Evolutionary conservation across 768 basidiomycete species (phyloP).

Genomic region (Rhizopogon salebrosus): DNA sequence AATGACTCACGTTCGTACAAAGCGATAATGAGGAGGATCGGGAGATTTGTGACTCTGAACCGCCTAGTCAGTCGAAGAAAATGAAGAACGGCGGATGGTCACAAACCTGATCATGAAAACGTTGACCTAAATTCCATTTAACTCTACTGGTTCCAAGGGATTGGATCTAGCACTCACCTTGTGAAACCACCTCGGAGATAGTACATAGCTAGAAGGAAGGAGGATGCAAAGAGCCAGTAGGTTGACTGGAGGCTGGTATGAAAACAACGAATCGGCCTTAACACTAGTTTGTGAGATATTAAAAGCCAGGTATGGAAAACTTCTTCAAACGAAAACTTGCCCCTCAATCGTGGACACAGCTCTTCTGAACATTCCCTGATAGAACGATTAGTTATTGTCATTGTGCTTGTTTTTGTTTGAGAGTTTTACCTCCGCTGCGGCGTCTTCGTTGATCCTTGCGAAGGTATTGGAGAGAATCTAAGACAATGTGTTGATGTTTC

Average conservation of each 20-base stretch:
- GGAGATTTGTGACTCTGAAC: slow-evolving; percentile 73
- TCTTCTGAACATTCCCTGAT: slow-evolving; percentile 88
- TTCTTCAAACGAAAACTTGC: slow-evolving; percentile 32
- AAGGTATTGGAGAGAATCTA: slow-evolving; percentile 96
- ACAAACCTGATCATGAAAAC: slow-evolving; percentile 79
- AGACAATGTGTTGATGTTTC: slow-evolving; percentile 11
- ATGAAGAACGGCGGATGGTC: background rate
- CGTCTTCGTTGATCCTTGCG: slow-evolving; percentile 88
- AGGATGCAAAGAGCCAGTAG: slow-evolving; percentile 81
- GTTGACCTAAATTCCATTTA: slow-evolving; percentile 53
- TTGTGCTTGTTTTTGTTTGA: background rate
- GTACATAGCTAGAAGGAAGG: slow-evolving; percentile 78
- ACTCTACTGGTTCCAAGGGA: slow-evolving; percentile 6
- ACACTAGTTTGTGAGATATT: slow-evolving; percentile 41
- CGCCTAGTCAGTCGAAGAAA: background rate
- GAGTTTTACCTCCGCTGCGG: slow-evolving; percentile 71
- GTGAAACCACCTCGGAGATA: slow-evolving; percentile 97
- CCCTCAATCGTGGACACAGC: slow-evolving; percentile 95
- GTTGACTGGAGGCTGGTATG: slow-evolving; percentile 93
- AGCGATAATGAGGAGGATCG: slow-evolving; percentile 74
- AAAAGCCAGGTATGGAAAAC: slow-evolving; percentile 6
- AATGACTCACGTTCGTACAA: slow-evolving; percentile 63
- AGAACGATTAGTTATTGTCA: background rate
- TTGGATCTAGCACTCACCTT: slow-evolving; percentile 48
- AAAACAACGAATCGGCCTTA: slow-evolving; percentile 88